phyloP scores from a whole-genome alignment of 192 early-diverging fungal species.

The Backusella australiensis region DNA sequence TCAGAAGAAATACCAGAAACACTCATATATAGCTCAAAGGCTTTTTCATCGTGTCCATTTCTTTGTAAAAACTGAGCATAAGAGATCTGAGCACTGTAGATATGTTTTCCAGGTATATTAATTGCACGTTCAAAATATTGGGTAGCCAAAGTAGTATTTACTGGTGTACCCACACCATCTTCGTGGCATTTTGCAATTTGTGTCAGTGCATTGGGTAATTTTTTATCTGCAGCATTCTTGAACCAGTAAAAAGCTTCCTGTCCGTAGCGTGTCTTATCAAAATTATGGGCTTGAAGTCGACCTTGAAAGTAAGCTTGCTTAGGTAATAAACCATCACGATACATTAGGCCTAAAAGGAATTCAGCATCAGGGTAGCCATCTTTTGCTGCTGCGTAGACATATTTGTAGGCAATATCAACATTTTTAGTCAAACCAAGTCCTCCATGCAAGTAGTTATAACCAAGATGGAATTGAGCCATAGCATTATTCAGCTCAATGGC shows the following conservation, averaged over 20 bases:
- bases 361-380: slow-evolving; percentile 27
- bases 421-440: slow-evolving; percentile 27
- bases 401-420: slow-evolving; percentile 11
- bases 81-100: slow-evolving; percentile 23
- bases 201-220: slow-evolving; percentile 23
- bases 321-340: neutral
- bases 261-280: slow-evolving; percentile 9
- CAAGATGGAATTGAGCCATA: slow-evolving; percentile 29
- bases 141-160: slow-evolving; percentile 22
- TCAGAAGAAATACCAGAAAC: slow-evolving; percentile 1
- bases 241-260: slow-evolving; percentile 35
- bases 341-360: slow-evolving; percentile 32
- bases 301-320: neutral
- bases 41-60: slow-evolving; percentile 21
- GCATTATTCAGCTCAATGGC: slow-evolving; percentile 23
- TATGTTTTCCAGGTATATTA: neutral
- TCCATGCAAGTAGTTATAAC: slow-evolving; percentile 27
- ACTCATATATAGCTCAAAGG: slow-evolving; percentile 21
- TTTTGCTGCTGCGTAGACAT: slow-evolving; percentile 18
- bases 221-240: slow-evolving; percentile 33
- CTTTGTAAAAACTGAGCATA: slow-evolving; percentile 31
- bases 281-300: neutral
- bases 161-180: slow-evolving; percentile 30
- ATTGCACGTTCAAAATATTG: slow-evolving; percentile 34
- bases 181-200: slow-evolving; percentile 36